Evolutionary conservation across 192 early-diverging fungal species (phyloP).

Genomic region (Backusella tarrabulga): DNA sequence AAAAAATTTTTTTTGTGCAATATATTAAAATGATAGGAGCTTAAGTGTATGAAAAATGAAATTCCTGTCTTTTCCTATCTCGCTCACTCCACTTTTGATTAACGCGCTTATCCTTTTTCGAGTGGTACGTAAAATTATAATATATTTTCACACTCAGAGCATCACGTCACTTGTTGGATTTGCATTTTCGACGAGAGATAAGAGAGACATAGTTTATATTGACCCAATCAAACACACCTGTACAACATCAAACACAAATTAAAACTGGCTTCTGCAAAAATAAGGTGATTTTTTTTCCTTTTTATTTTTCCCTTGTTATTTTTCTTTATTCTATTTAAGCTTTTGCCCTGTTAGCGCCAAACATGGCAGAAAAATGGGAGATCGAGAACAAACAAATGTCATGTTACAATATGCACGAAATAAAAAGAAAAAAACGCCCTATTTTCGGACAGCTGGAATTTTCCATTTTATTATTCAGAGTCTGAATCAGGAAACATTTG

Average conservation of each 20-base stretch:
- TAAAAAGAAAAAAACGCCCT: no score
- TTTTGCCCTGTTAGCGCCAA: no score
- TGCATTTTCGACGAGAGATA: background rate
- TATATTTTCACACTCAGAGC: background rate
- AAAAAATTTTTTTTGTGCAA: background rate
- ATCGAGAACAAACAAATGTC: background rate
- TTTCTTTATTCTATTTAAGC: background rate
- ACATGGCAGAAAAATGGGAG: background rate
- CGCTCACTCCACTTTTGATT: background rate
- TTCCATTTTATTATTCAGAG: background rate
- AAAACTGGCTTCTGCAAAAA: background rate
- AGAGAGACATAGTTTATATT: background rate
- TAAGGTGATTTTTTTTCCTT: background rate
- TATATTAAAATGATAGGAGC: background rate
- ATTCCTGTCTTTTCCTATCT: background rate
- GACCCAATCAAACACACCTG: background rate
- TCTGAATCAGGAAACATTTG: constrained; percentile 18
- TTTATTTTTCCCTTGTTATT: background rate
- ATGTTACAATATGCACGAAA: background rate
- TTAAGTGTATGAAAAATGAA: background rate
- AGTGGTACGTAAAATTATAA: background rate
- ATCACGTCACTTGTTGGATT: constrained; percentile 2
- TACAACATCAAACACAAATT: background rate
- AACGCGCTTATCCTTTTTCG: background rate
- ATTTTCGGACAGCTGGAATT: background rate